Evolutionary conservation across 208 protist species (phyloP), one percentile per base, ranked within the genome.

Genomic region (Crithidia thermophila): DNA sequence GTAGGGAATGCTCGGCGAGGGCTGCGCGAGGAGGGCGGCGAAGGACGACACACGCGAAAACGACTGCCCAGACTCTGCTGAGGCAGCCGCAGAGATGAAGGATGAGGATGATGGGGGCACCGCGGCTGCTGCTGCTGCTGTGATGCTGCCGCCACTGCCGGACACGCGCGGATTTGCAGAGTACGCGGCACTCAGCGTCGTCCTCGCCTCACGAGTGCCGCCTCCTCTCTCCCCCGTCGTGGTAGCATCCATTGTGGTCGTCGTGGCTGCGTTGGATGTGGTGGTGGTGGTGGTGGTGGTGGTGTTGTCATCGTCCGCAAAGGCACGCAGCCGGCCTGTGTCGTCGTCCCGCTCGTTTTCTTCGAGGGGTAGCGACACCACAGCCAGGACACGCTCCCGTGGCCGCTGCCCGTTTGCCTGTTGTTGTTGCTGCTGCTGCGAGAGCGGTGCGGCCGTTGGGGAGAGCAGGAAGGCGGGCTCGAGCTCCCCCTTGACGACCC

Each of bases 1-100:
- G 72, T 85, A 91, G 13, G 55, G 59, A 11, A 83, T 49, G 9
- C n/a, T 30, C n/a, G 67, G 20, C 31, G 66, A 50, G 14, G 61
- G 34, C 45, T 74, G 68, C 18, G 52, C 31, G 10, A 75, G 16
- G 31, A 65, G 62, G 18, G 52, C 59, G 1, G 42, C 25, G 55
- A 77, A 64, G 50, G 71, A 49, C 1, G 63, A 42, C 9, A 77
- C 16, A 34, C 20, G 55, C 14, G 69, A 55, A 37, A 47, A 20
- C 14, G 28, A 28, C 20, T 64, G 28, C 8, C 36, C 42, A 5
- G 56, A 4, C 57, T 56, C 46, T 4, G 51, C 20, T 16, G 16
- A 11, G 8, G 45, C 28, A 21, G 8, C 28, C 21, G 33, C n/a
- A 8, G 2, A 14, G 6, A 28, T 4, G 6, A 33, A 27, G 7